A percentile compares a stretch with the other conserved stretches of the same genome.
Evolutionary conservation across 2,329 filamentous ascomycete species (phyloP).

Genomic region (Lizonia empirigonia): DNA sequence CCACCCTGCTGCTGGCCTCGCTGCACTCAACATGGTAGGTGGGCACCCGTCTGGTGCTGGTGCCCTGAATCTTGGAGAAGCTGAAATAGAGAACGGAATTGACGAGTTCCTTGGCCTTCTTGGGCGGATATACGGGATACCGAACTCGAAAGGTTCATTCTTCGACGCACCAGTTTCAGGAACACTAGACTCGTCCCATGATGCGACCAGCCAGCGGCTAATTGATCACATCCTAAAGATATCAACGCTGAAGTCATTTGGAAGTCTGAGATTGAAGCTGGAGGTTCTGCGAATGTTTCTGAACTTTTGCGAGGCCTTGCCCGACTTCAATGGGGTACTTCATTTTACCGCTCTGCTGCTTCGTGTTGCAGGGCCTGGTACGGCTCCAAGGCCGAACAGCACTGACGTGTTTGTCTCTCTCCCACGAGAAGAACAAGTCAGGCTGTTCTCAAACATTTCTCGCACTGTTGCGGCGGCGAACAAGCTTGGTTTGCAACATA

Average conservation of each 20-base stretch:
- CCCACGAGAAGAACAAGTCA: conserved; percentile 79
- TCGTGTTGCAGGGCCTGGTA: conserved; percentile 78
- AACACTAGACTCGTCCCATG: conserved; percentile 13
- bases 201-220: conserved; percentile 46
- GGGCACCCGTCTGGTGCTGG: conserved; percentile 73
- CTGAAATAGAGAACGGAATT: conserved; percentile 49
- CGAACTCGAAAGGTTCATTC: conserved; percentile 35
- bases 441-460: conserved; percentile 82
- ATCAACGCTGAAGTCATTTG: conserved; percentile 63
- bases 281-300: conserved; percentile 89
- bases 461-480: conserved; percentile 80
- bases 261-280: conserved; percentile 79
- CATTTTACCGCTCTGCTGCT: conserved; percentile 84
- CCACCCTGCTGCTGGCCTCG: conserved; percentile 86
- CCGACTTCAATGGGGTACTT: conserved; percentile 89
- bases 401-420: conserved; percentile 74
- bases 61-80: conserved; percentile 62
- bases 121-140: conserved; percentile 52
- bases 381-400: conserved; percentile 70
- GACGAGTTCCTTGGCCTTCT: conserved; percentile 50
- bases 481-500: conserved; percentile 70
- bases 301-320: conserved; percentile 89
- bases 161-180: conserved; percentile 14
- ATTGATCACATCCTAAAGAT: conserved; percentile 64
- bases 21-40: conserved; percentile 64